Conservation (phyloP, 2,329 filamentous ascomycete genomes). For the Ascomycota sp. region DNA sequence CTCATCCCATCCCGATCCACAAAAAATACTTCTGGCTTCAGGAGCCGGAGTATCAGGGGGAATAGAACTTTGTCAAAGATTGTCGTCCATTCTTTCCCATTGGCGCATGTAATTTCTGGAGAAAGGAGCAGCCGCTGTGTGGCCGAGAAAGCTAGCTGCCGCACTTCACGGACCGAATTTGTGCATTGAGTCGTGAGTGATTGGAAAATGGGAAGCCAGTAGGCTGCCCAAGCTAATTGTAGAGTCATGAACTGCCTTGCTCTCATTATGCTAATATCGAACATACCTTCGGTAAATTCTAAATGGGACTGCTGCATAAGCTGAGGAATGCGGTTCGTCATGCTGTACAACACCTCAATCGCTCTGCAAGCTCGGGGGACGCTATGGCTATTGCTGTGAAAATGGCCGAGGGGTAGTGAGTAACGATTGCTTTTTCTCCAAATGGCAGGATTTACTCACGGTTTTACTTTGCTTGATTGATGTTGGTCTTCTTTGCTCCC, state of each 20-base stretch:
- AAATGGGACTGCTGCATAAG: slow-evolving; percentile 86
- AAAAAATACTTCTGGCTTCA: slow-evolving; percentile 88
- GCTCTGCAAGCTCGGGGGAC: slow-evolving; percentile 62
- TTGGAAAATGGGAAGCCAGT: slow-evolving; percentile 89
- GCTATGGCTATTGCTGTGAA: slow-evolving; percentile 21
- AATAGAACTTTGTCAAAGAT: slow-evolving; percentile 91
- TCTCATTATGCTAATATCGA: not conserved
- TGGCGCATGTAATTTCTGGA: slow-evolving; percentile 57
- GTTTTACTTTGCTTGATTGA: slow-evolving; percentile 12
- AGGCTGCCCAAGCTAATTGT: slow-evolving; percentile 67
- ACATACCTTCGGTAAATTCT: slow-evolving; percentile 56
- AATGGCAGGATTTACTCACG: slow-evolving; percentile 6
- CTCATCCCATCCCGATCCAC: slow-evolving; percentile 83
- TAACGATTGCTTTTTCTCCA: too few species aligned
- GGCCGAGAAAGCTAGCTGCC: slow-evolving; percentile 67
- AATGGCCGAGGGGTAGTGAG: not conserved
- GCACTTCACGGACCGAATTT: slow-evolving; percentile 82
- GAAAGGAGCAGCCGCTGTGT: slow-evolving; percentile 72
- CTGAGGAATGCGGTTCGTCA: slow-evolving; percentile 61
- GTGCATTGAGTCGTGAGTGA: slow-evolving; percentile 75
- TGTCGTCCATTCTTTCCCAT: slow-evolving; percentile 79
- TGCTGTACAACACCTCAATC: slow-evolving; percentile 56
- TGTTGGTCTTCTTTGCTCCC: slow-evolving; percentile 42
- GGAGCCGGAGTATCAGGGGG: slow-evolving; percentile 61
- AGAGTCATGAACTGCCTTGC: slow-evolving; percentile 1